Conservation (phyloP, 148 eudicot species). For the Rhododendron ferrugineum region DNA sequence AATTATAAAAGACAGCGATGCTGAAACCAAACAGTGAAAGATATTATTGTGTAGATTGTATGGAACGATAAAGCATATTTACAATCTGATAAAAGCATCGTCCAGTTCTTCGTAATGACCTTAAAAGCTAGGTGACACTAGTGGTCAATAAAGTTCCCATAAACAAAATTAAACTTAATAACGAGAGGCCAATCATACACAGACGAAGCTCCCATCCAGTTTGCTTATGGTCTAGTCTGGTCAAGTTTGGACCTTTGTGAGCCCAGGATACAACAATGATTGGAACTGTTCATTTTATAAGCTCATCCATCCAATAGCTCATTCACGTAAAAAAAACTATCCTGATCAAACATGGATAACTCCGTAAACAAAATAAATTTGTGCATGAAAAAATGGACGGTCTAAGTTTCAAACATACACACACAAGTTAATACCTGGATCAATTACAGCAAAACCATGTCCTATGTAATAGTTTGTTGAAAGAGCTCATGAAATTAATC, state of each 20-base stretch:
- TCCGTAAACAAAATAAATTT: neutral
- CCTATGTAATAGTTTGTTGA: no score
- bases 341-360: neutral
- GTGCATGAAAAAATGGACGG: neutral
- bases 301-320: neutral
- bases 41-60: no score
- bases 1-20: no score
- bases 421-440: no score
- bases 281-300: neutral
- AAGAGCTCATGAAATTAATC: no score
- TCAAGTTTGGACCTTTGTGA: neutral
- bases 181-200: neutral
- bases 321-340: no score
- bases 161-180: neutral
- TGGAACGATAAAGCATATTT: no score
- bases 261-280: neutral
- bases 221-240: neutral
- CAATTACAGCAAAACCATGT: no score
- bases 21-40: neutral
- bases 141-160: neutral
- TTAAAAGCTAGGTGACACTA: no score
- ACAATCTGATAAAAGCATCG: no score
- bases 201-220: neutral
- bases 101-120: no score
- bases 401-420: no score